These are phyloP conservation scores for Oxytropis ochrocephala DNA, from an alignment of 306 rosid species.

Conservation along the genomic window DNA sequence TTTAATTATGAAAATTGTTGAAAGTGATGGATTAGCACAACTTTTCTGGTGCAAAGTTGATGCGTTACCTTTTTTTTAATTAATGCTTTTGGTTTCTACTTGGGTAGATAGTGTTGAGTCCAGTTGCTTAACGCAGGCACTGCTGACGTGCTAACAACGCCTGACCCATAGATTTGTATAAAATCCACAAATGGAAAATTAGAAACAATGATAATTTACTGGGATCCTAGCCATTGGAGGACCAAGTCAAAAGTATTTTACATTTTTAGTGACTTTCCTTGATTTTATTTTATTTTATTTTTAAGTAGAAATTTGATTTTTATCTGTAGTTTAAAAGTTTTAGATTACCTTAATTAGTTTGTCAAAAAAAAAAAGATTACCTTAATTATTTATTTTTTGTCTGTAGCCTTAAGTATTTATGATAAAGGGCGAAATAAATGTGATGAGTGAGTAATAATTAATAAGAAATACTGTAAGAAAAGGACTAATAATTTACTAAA, in stretches of 20 bases:
- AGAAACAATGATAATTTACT: neutral
- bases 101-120: neutral
- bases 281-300: no score
- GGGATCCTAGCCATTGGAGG: neutral
- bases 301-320: no score
- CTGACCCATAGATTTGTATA: neutral
- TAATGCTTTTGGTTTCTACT: neutral
- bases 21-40: constrained; percentile 18
- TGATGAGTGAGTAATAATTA: no score
- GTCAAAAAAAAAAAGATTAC: no score
- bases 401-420: no score
- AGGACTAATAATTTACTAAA: no score
- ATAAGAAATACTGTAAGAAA: no score
- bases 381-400: no score
- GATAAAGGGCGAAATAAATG: no score
- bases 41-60: constrained; percentile 21
- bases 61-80: constrained; percentile 7
- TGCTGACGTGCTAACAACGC: neutral
- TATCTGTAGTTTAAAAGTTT: no score
- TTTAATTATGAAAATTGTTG: constrained; percentile 21
- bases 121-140: neutral
- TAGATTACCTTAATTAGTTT: no score
- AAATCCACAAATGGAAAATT: neutral
- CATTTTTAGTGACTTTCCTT: no score
- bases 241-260: neutral